phyloP scores from a whole-genome alignment of 208 protist genomes.

The Crithidia acanthocephali region DNA sequence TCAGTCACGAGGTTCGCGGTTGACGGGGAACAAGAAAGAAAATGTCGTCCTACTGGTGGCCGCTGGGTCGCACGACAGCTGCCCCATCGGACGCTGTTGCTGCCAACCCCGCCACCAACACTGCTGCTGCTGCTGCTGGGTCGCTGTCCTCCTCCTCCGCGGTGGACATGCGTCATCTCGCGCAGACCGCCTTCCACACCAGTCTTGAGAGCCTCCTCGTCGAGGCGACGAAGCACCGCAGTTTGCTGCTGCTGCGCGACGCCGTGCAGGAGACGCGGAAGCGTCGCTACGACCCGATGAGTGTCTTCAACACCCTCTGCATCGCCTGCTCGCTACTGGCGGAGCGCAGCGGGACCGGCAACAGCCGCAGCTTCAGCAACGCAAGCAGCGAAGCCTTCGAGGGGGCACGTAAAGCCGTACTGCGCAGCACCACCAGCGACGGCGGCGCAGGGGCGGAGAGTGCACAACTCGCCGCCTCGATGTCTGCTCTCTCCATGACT shows the following conservation, averaged over 20 bases:
- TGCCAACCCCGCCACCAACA: background rate
- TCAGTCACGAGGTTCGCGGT: background rate
- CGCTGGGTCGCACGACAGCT: background rate
- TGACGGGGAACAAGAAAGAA: no score
- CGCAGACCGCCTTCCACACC: conserved; percentile 44
- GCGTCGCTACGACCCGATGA: conserved; percentile 43
- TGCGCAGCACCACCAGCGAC: conserved; percentile 3
- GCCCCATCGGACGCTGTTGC: background rate
- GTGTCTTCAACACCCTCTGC: conserved; percentile 63
- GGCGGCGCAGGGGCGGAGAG: background rate
- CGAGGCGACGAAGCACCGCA: conserved; percentile 53
- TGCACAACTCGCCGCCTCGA: conserved; percentile 1
- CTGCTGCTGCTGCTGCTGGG: background rate
- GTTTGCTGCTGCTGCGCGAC: conserved; percentile 53
- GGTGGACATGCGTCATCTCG: conserved; percentile 23
- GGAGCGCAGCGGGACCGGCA: conserved; percentile 17
- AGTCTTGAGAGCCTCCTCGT: conserved; percentile 60
- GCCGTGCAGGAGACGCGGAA: conserved; percentile 52
- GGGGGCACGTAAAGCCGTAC: background rate
- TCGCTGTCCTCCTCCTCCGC: background rate
- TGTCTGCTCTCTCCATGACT: background rate
- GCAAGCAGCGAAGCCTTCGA: conserved; percentile 8
- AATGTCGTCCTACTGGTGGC: conserved; percentile 40
- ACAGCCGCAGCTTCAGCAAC: conserved; percentile 14
- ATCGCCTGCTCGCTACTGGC: conserved; percentile 51